Conservation (phyloP, 1,284 basidiomycete species). For the Cryptococcus sp. region DNA sequence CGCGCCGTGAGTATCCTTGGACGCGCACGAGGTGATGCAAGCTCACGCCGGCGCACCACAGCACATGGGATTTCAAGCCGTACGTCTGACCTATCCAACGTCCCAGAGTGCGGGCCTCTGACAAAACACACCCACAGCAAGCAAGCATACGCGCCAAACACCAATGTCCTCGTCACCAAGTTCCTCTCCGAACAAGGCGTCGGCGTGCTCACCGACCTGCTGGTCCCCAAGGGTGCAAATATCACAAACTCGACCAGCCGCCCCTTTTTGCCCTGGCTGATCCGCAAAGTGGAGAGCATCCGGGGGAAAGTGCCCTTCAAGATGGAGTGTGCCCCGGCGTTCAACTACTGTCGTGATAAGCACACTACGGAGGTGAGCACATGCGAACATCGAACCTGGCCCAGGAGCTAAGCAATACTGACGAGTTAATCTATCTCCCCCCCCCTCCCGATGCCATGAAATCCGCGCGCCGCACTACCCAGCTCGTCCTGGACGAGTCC, state of each 20-base stretch:
- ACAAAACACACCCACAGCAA: constrained; percentile 56
- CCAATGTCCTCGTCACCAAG: constrained; percentile 83
- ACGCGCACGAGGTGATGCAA: background rate
- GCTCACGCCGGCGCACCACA: background rate
- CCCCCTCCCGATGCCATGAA: too few species aligned
- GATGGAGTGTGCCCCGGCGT: constrained; percentile 86
- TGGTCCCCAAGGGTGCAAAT: constrained; percentile 45
- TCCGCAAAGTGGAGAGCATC: constrained; percentile 80
- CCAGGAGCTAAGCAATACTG: background rate
- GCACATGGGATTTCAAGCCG: constrained; percentile 39
- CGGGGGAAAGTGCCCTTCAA: constrained; percentile 70
- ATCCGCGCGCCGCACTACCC: too few species aligned
- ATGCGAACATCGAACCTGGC: background rate
- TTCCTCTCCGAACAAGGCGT: constrained; percentile 79
- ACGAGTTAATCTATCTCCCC: too few species aligned
- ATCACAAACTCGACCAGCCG: constrained; percentile 27
- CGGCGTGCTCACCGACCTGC: constrained; percentile 64
- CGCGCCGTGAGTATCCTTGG: constrained; percentile 55
- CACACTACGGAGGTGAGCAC: constrained; percentile 60
- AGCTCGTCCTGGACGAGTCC: constrained; percentile 54
- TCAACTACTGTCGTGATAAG: constrained; percentile 77
- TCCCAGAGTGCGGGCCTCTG: constrained; percentile 26
- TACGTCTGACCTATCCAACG: constrained; percentile 3
- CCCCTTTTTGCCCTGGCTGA: constrained; percentile 69
- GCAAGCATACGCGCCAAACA: constrained; percentile 81